Conservation (phyloP, 2,329 filamentous ascomycete species). For the Neocatenulostroma microsporum region DNA sequence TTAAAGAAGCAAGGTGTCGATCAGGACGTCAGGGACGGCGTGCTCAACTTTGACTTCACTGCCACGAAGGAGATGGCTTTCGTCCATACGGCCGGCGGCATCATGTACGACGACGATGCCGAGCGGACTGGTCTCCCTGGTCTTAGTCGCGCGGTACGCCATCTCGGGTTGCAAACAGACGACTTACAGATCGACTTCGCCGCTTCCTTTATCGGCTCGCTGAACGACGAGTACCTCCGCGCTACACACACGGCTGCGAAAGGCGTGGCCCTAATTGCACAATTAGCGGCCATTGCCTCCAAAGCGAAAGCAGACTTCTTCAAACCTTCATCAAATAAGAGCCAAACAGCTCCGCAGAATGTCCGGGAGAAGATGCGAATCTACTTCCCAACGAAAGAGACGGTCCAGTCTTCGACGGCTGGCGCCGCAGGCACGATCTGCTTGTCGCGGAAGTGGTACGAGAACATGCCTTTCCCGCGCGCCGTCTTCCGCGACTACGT, state of each 20-base stretch:
- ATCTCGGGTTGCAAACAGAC: conserved; percentile 49
- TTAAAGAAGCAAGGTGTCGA: conserved; percentile 60
- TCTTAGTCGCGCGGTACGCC: conserved; percentile 57
- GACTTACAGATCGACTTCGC: conserved; percentile 53
- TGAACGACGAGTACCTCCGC: conserved; percentile 61
- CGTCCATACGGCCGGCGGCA: conserved; percentile 62
- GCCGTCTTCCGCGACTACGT: conserved; percentile 66
- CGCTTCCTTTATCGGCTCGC: conserved; percentile 70
- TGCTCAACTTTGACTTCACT: conserved; percentile 74
- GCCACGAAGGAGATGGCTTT: conserved; percentile 66
- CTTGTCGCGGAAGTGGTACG: conserved; percentile 65
- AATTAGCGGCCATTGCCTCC: conserved; percentile 8
- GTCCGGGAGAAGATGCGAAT: conserved; percentile 55
- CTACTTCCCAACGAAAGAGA: conserved; percentile 71
- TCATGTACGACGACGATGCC: conserved; percentile 30
- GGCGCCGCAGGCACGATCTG: conserved; percentile 71
- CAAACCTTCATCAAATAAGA: conserved; percentile 7
- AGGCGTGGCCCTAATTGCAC: conserved; percentile 33
- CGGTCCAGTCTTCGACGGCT: conserved; percentile 35
- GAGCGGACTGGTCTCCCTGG: conserved; percentile 63
- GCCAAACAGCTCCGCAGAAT: conserved; percentile 19
- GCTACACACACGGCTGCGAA: conserved; percentile 52
- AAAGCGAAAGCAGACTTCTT: conserved; percentile 21
- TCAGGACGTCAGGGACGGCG: conserved; percentile 56
- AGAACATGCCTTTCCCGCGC: conserved; percentile 59